Conservation (phyloP, 306 rosid species). For the Dicorynia guianensis region DNA sequence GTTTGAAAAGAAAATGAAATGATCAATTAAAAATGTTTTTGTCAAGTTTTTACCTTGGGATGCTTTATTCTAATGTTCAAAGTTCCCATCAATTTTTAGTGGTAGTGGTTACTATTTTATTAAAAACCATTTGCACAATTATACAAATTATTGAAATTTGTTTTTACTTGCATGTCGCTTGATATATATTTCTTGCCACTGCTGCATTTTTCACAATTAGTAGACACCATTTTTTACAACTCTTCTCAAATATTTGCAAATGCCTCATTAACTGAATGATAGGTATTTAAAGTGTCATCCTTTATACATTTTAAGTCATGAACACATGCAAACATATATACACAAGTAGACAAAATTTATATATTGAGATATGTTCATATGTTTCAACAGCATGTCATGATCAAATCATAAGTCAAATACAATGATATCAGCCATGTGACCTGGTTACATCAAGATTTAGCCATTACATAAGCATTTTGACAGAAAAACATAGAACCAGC, state of each 20-base stretch:
- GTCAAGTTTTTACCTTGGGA: no score
- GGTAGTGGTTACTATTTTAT: no score
- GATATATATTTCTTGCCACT: no score
- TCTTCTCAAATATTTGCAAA: neutral
- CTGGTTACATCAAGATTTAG: neutral
- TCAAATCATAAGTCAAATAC: neutral
- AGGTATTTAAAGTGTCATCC: neutral
- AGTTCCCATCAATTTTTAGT: no score
- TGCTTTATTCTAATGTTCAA: no score
- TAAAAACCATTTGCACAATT: no score
- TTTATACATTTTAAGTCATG: constrained; percentile 15
- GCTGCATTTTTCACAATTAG: no score
- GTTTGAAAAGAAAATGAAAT: no score
- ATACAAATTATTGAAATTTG: no score
- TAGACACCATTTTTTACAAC: constrained; percentile 1
- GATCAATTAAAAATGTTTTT: no score
- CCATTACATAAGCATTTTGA: constrained; percentile 29
- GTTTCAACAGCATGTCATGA: neutral
- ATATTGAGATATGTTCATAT: neutral
- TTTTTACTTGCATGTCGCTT: no score
- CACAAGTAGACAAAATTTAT: neutral
- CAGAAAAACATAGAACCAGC: neutral
- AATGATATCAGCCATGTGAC: neutral
- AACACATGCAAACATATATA: constrained; percentile 14
- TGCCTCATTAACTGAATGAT: neutral